Conservation (phyloP, 2,329 filamentous ascomycete genomes). For the Albophoma yamanashiensis region DNA sequence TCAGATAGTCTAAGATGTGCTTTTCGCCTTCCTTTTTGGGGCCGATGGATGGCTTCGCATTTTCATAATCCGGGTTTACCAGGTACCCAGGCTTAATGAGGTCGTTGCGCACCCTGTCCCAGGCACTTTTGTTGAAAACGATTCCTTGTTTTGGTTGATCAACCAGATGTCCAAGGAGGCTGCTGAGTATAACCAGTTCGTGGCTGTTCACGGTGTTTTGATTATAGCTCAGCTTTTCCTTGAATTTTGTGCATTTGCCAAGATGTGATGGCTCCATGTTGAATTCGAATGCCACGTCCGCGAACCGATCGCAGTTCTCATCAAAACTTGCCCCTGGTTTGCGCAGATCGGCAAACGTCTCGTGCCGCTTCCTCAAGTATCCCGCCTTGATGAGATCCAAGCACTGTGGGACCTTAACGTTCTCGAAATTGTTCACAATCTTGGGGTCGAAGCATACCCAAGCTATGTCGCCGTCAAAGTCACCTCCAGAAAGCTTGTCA, state of each 20-base stretch:
- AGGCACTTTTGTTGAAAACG: slow-evolving; percentile 32
- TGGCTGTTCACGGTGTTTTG: slow-evolving; percentile 35
- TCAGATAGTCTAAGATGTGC: slow-evolving; percentile 55
- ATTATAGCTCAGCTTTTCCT: slow-evolving; percentile 52
- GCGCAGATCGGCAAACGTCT: slow-evolving; percentile 34
- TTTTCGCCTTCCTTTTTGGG: slow-evolving; percentile 9
- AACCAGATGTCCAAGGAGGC: slow-evolving; percentile 41
- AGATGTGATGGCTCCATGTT: slow-evolving; percentile 46
- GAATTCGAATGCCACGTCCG: slow-evolving; percentile 45
- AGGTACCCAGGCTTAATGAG: slow-evolving; percentile 12
- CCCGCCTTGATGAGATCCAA: slow-evolving; percentile 33
- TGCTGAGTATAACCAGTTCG: slow-evolving; percentile 37
- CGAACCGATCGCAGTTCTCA: slow-evolving; percentile 28
- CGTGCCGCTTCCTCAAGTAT: slow-evolving; percentile 37
- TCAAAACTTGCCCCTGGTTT: slow-evolving; percentile 16
- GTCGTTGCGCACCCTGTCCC: slow-evolving; percentile 22
- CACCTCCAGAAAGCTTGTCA: slow-evolving; percentile 63
- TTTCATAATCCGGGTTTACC: slow-evolving; percentile 33
- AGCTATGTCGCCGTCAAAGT: slow-evolving; percentile 71
- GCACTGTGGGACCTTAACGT: slow-evolving; percentile 28
- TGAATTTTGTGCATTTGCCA: slow-evolving; percentile 53
- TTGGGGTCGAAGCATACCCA: slow-evolving; percentile 66
- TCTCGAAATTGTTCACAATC: slow-evolving; percentile 57
- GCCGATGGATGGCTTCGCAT: slow-evolving; percentile 15
- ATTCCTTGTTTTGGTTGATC: slow-evolving; percentile 48